phyloP scores from a whole-genome alignment of 148 eudicot genomes.

The Amaranthus palmeri region DNA sequence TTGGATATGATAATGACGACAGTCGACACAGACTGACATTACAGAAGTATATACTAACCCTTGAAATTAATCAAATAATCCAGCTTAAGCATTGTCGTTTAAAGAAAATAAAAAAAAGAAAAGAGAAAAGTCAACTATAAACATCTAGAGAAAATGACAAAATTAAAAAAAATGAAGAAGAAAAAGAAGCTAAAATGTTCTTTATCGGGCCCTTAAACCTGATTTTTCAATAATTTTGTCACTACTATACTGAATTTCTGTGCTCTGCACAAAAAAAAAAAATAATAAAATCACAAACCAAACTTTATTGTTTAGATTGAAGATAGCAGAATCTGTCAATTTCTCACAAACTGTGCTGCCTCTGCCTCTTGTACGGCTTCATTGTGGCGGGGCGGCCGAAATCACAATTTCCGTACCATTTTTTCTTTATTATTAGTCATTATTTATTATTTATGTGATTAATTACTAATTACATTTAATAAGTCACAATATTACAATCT shows the following conservation, averaged over 20 bases:
- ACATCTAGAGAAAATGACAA: conserved; percentile 4
- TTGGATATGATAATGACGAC: too few relatives aligned
- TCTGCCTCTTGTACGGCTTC: conserved; percentile 29
- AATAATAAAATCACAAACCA: not conserved
- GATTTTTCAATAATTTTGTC: not conserved
- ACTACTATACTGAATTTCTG: conserved; percentile 11
- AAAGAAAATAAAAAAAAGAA: not conserved
- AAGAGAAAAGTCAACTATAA: not conserved
- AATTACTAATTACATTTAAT: not conserved
- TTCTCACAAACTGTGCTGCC: conserved; percentile 3
- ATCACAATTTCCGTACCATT: conserved; percentile 16
- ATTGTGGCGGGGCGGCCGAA: conserved; percentile 23
- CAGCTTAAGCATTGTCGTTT: not conserved
- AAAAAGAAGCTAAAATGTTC: not conserved
- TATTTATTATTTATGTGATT: not conserved
- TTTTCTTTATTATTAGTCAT: not conserved
- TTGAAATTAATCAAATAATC: too few relatives aligned
- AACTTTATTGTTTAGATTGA: not conserved
- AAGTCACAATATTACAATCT: not conserved
- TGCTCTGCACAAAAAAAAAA: conserved; percentile 4
- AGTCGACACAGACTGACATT: too few relatives aligned
- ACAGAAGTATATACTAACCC: too few relatives aligned
- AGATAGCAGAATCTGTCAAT: not conserved
- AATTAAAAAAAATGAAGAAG: not conserved
- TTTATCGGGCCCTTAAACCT: conserved; percentile 23